Percentiles rank a stretch among this genome's conserved stretches.
Evolutionary conservation across 495 filamentous ascomycete genomes (phyloP).

Genomic region (Talaromyces proteolyticus): DNA sequence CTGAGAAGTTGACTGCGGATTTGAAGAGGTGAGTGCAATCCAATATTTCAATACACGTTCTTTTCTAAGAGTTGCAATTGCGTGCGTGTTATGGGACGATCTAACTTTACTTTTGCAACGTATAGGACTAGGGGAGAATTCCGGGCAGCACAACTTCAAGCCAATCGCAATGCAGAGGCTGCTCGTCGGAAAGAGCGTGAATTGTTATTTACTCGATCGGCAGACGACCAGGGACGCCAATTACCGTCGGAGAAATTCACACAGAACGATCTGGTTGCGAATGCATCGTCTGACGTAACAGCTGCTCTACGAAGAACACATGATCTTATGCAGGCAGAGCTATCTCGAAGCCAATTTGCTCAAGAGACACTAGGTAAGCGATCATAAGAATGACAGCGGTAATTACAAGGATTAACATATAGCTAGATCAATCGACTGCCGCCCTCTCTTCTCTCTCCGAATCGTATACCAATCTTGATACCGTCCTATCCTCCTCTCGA

Average conservation of each 20-base stretch:
- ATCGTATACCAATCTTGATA: conserved; percentile 72
- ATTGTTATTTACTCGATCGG: conserved; percentile 57
- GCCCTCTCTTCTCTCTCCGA: conserved; percentile 75
- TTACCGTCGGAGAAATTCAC: conserved; percentile 43
- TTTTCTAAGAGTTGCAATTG: too few relatives aligned
- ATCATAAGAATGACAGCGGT: too few relatives aligned
- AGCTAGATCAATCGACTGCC: conserved; percentile 60
- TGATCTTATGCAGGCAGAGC: conserved; percentile 72
- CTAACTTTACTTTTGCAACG: conserved; percentile 7
- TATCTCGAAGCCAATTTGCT: conserved; percentile 80
- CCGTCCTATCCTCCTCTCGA: conserved; percentile 63
- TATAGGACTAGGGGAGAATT: conserved; percentile 66
- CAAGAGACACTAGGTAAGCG: conserved; percentile 67
- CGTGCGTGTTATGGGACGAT: too few relatives aligned
- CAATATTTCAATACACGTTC: background rate
- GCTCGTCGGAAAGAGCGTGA: conserved; percentile 73
- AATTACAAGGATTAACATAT: conserved; percentile 7
- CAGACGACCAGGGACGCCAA: conserved; percentile 27
- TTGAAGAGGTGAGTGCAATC: conserved; percentile 52
- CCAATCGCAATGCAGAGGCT: conserved; percentile 67
- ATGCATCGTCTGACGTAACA: conserved; percentile 79
- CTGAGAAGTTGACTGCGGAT: conserved; percentile 58
- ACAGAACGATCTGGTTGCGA: conserved; percentile 62
- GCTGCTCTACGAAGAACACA: conserved; percentile 78
- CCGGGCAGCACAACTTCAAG: conserved; percentile 76